Evolutionary conservation across 495 filamentous ascomycete species (phyloP).

Genomic region (Penicillium macrosclerotiorum): DNA sequence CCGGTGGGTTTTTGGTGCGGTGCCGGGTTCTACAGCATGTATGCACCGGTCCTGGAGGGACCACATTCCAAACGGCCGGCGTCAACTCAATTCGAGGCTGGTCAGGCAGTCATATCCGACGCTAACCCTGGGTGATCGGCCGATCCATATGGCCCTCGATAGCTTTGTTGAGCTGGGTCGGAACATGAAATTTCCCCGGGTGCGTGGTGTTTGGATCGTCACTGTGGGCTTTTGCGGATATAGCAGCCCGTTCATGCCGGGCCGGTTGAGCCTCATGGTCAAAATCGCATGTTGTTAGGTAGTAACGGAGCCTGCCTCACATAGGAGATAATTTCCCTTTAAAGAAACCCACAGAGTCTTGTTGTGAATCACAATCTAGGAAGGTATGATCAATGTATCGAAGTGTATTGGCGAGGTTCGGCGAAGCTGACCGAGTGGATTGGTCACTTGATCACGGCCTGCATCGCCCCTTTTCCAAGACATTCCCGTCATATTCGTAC

Average conservation of each 20-base stretch:
- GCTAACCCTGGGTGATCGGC: constrained; percentile 10
- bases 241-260: neutral
- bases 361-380: too few relatives aligned
- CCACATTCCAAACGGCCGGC: constrained; percentile 14
- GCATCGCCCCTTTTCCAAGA: too few relatives aligned
- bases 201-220: constrained; percentile 4
- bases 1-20: neutral
- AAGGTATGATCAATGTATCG: too few relatives aligned
- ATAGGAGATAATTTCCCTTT: too few relatives aligned
- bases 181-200: constrained; percentile 4
- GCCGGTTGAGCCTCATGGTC: neutral
- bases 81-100: constrained; percentile 20
- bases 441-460: too few relatives aligned
- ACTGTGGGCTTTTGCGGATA: neutral
- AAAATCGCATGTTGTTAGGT: neutral
- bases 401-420: too few relatives aligned
- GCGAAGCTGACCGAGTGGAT: too few relatives aligned
- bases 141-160: constrained; percentile 6
- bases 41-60: constrained; percentile 1
- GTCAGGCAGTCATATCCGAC: constrained; percentile 15
- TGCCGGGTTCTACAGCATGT: neutral
- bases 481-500: too few relatives aligned
- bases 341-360: too few relatives aligned
- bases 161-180: neutral
- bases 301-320: too few relatives aligned